A percentile compares a stretch with the other conserved stretches of the same genome.
Evolutionary conservation across 345 rosid genomes (phyloP).

Genomic region (Psidium friedrichsthalianum): DNA sequence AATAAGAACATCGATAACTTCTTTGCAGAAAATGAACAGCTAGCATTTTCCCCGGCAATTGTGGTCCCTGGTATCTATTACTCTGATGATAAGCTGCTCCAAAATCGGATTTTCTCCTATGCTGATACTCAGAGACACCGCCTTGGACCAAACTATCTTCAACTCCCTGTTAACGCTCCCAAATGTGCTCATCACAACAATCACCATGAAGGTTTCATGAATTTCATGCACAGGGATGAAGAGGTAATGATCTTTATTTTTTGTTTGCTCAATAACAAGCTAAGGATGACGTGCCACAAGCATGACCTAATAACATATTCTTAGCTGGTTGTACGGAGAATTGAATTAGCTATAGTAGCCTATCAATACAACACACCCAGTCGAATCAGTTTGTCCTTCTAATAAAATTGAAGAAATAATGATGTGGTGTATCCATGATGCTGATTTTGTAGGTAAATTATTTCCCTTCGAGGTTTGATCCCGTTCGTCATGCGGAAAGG

Average conservation of each 20-base stretch:
- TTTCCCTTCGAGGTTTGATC: conserved; percentile 83
- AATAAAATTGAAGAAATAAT: neutral
- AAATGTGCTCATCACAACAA: conserved; percentile 88
- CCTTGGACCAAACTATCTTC: conserved; percentile 92
- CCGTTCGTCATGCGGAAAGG: conserved; percentile 57
- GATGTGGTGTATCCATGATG: neutral
- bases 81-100: conserved; percentile 88
- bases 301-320: neutral
- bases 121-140: conserved; percentile 99
- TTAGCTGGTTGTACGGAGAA: neutral
- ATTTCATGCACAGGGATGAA: conserved; percentile 82
- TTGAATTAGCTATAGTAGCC: neutral
- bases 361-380: neutral
- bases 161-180: conserved; percentile 85
- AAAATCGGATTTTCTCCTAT: conserved; percentile 69
- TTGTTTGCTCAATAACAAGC: neutral
- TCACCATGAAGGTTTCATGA: conserved; percentile 84
- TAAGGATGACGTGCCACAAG: neutral
- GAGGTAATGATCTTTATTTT: conserved; percentile 38
- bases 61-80: conserved; percentile 87
- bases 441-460: conserved; percentile 50
- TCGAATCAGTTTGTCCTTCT: neutral
- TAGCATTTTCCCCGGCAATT: conserved; percentile 88
- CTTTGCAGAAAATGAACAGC: conserved; percentile 91
- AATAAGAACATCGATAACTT: conserved; percentile 88